Conservation (phyloP, 129 eudicot genomes). For the Helianthus tuberosus region DNA sequence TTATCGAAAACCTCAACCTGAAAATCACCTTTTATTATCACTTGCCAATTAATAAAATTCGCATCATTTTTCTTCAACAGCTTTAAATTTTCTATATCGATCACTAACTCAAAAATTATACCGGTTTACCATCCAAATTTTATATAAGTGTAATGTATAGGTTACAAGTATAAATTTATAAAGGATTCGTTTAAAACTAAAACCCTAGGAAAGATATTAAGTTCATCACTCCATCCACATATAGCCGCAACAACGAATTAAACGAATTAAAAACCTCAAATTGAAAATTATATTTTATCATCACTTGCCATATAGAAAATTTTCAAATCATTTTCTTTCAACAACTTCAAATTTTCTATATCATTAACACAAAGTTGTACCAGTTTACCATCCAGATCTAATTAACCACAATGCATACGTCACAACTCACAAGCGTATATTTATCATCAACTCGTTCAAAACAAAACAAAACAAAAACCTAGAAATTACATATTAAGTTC, state of each 20-base stretch:
- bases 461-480: too few species aligned
- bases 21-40: conserved; percentile 15
- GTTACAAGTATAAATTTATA: not conserved
- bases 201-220: conserved; percentile 25
- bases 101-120: conserved; percentile 6
- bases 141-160: not conserved
- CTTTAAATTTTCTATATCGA: not conserved
- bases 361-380: not conserved
- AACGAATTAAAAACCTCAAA: not conserved
- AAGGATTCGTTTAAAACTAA: not conserved
- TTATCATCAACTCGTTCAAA: too few species aligned
- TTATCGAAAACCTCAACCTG: conserved; percentile 82
- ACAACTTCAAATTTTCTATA: not conserved
- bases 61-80: not conserved
- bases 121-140: not conserved
- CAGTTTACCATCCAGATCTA: too few species aligned
- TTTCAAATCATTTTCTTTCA: not conserved
- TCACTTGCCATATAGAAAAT: not conserved
- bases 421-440: too few species aligned
- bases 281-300: not conserved
- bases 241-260: not conserved
- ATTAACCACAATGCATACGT: too few species aligned
- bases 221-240: not conserved
- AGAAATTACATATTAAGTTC: too few species aligned
- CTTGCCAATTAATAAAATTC: not conserved